These are phyloP conservation scores for Sindora glabra DNA, from an alignment of 306 rosid species.

Conservation along the genomic window DNA sequence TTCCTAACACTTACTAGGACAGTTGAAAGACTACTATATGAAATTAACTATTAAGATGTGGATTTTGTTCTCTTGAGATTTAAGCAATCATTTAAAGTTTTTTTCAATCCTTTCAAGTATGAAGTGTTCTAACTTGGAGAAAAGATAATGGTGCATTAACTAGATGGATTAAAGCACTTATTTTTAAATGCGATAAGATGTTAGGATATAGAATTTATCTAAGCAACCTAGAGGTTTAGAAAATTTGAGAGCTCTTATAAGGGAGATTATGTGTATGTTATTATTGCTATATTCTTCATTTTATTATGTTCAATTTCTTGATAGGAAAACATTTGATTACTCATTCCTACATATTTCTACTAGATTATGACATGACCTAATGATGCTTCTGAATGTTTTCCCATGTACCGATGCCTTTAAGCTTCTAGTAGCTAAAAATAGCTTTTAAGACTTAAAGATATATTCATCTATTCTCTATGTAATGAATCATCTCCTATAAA, in stretches of 20 bases:
- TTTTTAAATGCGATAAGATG: conserved; percentile 45
- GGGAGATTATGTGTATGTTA: conserved; percentile 79
- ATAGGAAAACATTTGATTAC: no score
- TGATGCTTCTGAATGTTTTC: neutral
- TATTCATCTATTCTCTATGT: conserved; percentile 11
- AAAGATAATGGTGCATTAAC: conserved; percentile 78
- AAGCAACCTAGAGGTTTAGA: conserved; percentile 58
- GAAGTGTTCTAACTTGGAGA: conserved; percentile 60
- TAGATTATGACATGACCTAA: neutral
- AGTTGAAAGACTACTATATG: no score
- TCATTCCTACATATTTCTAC: no score
- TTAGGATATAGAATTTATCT: conserved; percentile 39
- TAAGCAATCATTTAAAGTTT: neutral
- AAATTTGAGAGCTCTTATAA: conserved; percentile 72
- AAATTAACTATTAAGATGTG: no score
- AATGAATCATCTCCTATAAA: neutral
- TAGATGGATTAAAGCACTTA: conserved; percentile 72
- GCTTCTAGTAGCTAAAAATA: neutral
- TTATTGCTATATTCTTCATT: conserved; percentile 19
- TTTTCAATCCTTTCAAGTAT: conserved; percentile 45
- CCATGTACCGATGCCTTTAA: neutral
- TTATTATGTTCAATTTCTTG: conserved; percentile 5
- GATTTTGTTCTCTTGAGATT: neutral
- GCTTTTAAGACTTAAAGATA: neutral
- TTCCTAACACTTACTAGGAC: no score